Percentiles rank a stretch among this genome's conserved stretches.
Conservation (phyloP, 345 rosid species). For the Dipteronia dyeriana region DNA sequence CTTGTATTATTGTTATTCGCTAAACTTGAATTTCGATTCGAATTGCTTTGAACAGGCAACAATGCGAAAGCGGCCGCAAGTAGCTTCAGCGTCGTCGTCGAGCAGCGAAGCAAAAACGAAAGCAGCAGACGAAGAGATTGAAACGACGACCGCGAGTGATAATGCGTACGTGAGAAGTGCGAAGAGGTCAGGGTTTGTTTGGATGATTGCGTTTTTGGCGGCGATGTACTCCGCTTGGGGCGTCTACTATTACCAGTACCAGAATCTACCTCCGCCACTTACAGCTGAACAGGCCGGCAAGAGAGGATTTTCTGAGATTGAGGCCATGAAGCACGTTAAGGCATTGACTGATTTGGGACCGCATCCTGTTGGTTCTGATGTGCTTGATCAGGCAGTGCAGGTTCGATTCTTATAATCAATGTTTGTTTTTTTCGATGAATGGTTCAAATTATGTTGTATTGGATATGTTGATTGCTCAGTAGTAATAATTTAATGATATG, state of each 20-base stretch:
- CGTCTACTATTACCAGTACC: slow-evolving; percentile 63
- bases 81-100: slow-evolving; percentile 27
- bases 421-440: neutral
- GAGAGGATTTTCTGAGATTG: slow-evolving; percentile 87
- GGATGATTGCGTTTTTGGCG: slow-evolving; percentile 49
- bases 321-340: slow-evolving; percentile 72
- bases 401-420: slow-evolving; percentile 31
- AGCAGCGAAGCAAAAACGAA: slow-evolving; percentile 14
- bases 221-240: slow-evolving; percentile 60
- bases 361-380: slow-evolving; percentile 78
- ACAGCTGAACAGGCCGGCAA: slow-evolving; percentile 82
- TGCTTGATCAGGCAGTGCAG: slow-evolving; percentile 73
- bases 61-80: slow-evolving; percentile 41
- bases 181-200: slow-evolving; percentile 60
- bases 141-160: neutral
- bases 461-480: too few species aligned
- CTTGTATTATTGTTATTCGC: too few species aligned
- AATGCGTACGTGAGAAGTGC: slow-evolving; percentile 13
- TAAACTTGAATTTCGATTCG: neutral
- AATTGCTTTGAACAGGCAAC: neutral
- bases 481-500: too few species aligned
- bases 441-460: too few species aligned
- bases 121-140: slow-evolving; percentile 13
- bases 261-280: slow-evolving; percentile 66
- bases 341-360: slow-evolving; percentile 86